phyloP scores from a whole-genome alignment of 805 yeast species.

The Diddensiella santjacobensis region DNA sequence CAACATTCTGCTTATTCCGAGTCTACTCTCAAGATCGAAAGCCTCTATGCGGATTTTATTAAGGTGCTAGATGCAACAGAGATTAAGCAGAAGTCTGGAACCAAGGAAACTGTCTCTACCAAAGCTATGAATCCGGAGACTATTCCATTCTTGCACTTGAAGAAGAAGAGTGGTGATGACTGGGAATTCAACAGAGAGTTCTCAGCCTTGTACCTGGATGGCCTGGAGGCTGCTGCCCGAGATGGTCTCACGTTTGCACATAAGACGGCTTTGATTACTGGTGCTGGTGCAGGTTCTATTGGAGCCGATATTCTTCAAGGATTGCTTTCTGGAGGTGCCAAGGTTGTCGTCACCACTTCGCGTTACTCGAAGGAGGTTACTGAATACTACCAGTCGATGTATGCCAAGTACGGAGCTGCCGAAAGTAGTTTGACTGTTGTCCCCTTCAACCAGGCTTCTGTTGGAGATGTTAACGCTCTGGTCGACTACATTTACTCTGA shows the following conservation, averaged over 20 bases:
- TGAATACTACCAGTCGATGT: constrained; percentile 91
- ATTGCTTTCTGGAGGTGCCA: constrained; percentile 94
- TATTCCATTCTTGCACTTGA: constrained; percentile 90
- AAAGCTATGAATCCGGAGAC: constrained; percentile 40
- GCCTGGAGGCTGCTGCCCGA: constrained; percentile 88
- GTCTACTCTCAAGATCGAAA: constrained; percentile 49
- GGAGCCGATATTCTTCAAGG: constrained; percentile 98
- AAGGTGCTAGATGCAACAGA: constrained; percentile 42
- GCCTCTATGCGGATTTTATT: constrained; percentile 31
- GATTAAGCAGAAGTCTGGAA: constrained; percentile 46
- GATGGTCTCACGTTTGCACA: constrained; percentile 89
- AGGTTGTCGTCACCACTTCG: constrained; percentile 93
- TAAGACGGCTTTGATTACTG: constrained; percentile 88
- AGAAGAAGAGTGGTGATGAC: constrained; percentile 65
- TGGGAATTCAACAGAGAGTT: constrained; percentile 84
- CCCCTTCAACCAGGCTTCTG: constrained; percentile 98
- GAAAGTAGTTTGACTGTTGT: constrained; percentile 93
- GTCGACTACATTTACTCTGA: constrained; percentile 81
- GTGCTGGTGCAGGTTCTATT: constrained; percentile 98
- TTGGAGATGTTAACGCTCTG: constrained; percentile 85
- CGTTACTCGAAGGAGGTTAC: constrained; percentile 92
- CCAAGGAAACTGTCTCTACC: constrained; percentile 24
- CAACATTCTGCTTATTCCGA: constrained; percentile 52
- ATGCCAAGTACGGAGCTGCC: constrained; percentile 86
- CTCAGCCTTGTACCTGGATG: constrained; percentile 78